Evolutionary conservation across 352 stramenopile species (phyloP).

Genomic region (Globisporangium nodosum): DNA sequence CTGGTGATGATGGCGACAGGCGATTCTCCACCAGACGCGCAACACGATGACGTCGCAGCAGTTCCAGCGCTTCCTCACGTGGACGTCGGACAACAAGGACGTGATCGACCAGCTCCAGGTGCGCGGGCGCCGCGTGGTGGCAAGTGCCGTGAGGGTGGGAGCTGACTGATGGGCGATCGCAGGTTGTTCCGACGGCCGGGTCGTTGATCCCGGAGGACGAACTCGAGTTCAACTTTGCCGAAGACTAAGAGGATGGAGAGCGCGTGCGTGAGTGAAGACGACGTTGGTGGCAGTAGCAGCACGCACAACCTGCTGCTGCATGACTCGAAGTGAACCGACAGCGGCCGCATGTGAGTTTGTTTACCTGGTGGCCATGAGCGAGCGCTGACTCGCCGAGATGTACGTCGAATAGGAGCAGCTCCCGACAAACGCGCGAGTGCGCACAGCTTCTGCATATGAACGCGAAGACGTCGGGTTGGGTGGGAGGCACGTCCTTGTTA

Average conservation of each 20-base stretch:
- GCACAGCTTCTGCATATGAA: too few species aligned
- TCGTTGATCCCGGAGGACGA: slow-evolving; percentile 34
- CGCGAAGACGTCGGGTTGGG: too few species aligned
- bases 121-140: background rate
- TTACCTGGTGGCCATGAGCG: too few species aligned
- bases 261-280: background rate
- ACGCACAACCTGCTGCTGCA: too few species aligned
- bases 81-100: slow-evolving; percentile 67
- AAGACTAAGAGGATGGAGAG: slow-evolving; percentile 34
- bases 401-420: too few species aligned
- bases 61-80: slow-evolving; percentile 81
- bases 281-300: background rate
- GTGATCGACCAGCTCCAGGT: slow-evolving; percentile 72
- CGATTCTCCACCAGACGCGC: slow-evolving; percentile 65
- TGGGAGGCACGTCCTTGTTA: too few species aligned
- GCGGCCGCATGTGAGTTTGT: too few species aligned
- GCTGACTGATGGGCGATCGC: background rate
- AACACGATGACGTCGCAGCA: slow-evolving; percentile 78
- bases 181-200: slow-evolving; percentile 44
- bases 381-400: too few species aligned
- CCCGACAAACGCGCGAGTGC: too few species aligned
- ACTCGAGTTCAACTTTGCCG: slow-evolving; percentile 73
- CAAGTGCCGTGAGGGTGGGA: background rate
- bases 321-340: too few species aligned
- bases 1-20: slow-evolving; percentile 21